Conservation (phyloP, 371 early-diverging fungal genomes). For the Massospora cicadina region DNA sequence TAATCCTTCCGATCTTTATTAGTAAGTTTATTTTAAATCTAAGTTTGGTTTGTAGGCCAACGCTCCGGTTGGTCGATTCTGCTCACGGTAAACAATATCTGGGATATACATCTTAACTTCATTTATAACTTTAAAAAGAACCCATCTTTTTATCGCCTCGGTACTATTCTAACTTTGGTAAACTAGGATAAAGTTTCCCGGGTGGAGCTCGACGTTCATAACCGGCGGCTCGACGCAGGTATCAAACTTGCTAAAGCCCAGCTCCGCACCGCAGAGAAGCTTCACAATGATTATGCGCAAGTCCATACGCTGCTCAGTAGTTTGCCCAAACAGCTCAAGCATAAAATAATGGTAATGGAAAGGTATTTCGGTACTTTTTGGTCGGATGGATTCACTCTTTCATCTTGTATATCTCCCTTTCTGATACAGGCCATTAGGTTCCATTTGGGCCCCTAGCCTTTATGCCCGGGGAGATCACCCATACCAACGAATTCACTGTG, state of each 20-base stretch:
- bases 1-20: too few relatives aligned
- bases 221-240: background rate
- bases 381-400: too few relatives aligned
- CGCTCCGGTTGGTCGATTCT: too few relatives aligned
- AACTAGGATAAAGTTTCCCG: background rate
- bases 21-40: too few relatives aligned
- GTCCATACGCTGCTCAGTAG: background rate
- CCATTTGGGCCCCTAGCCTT: constrained; percentile 72
- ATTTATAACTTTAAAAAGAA: too few relatives aligned
- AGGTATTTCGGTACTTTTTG: too few relatives aligned
- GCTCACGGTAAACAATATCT: too few relatives aligned
- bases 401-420: background rate
- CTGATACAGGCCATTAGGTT: constrained; percentile 24
- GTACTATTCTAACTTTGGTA: too few relatives aligned
- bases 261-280: background rate
- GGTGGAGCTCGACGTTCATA: background rate
- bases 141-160: too few relatives aligned
- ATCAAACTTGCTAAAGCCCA: background rate
- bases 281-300: background rate
- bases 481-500: constrained; percentile 76
- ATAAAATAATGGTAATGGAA: background rate
- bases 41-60: too few relatives aligned
- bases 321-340: background rate
- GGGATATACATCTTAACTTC: too few relatives aligned
- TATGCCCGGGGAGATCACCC: constrained; percentile 69